Evolutionary conservation across 2,329 filamentous ascomycete genomes (phyloP).

Genomic region (Neonectria coccinea): DNA sequence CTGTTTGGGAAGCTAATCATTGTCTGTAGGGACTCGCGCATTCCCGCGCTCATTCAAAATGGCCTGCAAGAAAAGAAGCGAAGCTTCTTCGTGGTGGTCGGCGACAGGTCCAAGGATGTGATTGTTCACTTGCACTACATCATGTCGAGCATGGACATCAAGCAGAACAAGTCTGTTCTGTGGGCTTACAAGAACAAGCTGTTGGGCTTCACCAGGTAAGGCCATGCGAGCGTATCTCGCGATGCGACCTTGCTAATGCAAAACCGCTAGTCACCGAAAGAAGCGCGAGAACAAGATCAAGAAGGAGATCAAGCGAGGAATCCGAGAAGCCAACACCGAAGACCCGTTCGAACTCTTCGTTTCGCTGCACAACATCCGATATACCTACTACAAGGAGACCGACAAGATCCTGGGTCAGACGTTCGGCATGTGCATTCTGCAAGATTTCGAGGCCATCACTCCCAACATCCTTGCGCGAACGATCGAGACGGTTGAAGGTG

Average conservation of each 20-base stretch:
- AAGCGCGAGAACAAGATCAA: conserved; percentile 99
- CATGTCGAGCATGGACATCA: conserved; percentile 88
- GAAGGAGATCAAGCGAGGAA: conserved; percentile 95
- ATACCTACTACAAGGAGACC: conserved; percentile 99
- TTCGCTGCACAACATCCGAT: conserved; percentile 95
- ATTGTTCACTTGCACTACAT: conserved; percentile 96
- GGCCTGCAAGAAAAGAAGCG: conserved; percentile 95
- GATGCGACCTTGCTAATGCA: conserved; percentile 34
- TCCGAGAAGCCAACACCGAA: conserved; percentile 89
- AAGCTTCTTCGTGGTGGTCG: conserved; percentile 97
- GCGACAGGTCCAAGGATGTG: conserved; percentile 91
- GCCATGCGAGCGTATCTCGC: conserved; percentile 5
- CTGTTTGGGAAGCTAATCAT: conserved; percentile 22
- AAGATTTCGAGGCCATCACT: conserved; percentile 97
- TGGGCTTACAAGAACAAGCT: conserved; percentile 99
- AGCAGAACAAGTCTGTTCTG: conserved; percentile 89
- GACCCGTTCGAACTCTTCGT: conserved; percentile 98
- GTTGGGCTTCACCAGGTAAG: conserved; percentile 84
- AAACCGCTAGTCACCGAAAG: conserved; percentile 80
- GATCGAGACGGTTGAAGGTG: conserved; percentile 97
- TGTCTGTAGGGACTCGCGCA: conserved; percentile 80
- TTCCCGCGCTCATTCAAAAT: conserved; percentile 91
- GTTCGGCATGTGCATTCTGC: conserved; percentile 97
- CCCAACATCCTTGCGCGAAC: conserved; percentile 96
- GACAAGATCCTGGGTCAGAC: conserved; percentile 99